Evolutionary conservation across 345 rosid genomes (phyloP), one percentile per base, ranked within the genome.

Genomic region (Populus pruinosa): DNA sequence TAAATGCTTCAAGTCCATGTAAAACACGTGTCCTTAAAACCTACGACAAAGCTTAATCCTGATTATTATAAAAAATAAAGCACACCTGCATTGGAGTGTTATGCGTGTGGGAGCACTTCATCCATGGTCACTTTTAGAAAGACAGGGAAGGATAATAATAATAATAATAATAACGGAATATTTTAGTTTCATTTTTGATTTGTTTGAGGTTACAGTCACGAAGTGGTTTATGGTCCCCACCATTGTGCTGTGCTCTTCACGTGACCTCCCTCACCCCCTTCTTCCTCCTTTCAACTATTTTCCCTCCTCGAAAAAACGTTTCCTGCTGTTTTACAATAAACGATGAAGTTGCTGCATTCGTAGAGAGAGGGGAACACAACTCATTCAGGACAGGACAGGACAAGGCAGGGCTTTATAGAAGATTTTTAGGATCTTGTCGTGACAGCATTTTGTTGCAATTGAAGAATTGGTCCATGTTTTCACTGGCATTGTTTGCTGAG

Each of bases 401-500:
- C 11, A 39, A 2, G 12, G 9, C 44, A 38, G 70, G 29, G 11
- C 59, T 29, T 25, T 29, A 63, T 73, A 63, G 69, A 47, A 8
- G 72, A 35, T 47, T 8, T 39, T 67, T 73, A 44, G 56, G 82
- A 36, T 78, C 68, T 74, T 82, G 38, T 47, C 8, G 53, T 6
- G 14, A 61, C 44, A 17, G 31, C 71, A 63, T 63, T 71, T 44
- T 39, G 20, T 77, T 33, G 56, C 76, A 76, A 74, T 83, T 49
- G 69, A 31, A 75, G 68, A 69, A 56, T 72, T 12, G 18, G 41
- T 73, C 17, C 1, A 69, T 70, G 78, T 68, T 69, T 59, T n/a
- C 64, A 14, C 76, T 68, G 71, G 73, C 81, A 65, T 83, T 78
- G 62, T 35, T 16, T 16, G 5, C 53, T n/a, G 38, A 31, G 62